These are phyloP conservation scores for Venturia aucupariae DNA, from an alignment of 2,329 filamentous ascomycete genomes.

Conservation along the genomic window DNA sequence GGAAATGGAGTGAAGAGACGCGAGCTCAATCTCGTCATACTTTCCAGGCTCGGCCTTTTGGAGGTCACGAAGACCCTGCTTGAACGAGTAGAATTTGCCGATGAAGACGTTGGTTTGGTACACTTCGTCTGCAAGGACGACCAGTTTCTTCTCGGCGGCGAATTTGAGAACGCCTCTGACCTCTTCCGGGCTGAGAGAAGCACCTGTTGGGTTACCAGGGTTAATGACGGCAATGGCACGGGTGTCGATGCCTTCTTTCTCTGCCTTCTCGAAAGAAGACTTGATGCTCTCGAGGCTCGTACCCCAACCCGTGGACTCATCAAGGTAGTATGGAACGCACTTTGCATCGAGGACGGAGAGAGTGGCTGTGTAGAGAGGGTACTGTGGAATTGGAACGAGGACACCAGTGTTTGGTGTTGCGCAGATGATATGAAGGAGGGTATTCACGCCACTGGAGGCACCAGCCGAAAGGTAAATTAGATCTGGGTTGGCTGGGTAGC, in stretches of 20 bases:
- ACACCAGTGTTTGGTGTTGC: slow-evolving; percentile 67
- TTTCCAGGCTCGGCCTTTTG: slow-evolving; percentile 59
- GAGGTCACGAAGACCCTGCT: slow-evolving; percentile 71
- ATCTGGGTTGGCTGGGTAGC: slow-evolving; percentile 69
- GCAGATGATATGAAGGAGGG: slow-evolving; percentile 83
- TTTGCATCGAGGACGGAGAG: slow-evolving; percentile 75
- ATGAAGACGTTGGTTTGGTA: slow-evolving; percentile 99
- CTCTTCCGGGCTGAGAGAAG: slow-evolving; percentile 68
- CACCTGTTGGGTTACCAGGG: slow-evolving; percentile 93
- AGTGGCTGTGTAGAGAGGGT: slow-evolving; percentile 93
- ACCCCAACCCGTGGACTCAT: slow-evolving; percentile 79
- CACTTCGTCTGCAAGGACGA: slow-evolving; percentile 91
- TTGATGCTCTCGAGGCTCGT: slow-evolving; percentile 76
- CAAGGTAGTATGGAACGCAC: slow-evolving; percentile 87
- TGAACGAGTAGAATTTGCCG: slow-evolving; percentile 93
- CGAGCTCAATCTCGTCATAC: slow-evolving; percentile 81
- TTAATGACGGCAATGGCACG: slow-evolving; percentile 96
- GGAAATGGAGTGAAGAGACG: slow-evolving; percentile 83
- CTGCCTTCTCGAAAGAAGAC: slow-evolving; percentile 62
- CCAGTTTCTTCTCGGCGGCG: slow-evolving; percentile 73
- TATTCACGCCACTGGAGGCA: slow-evolving; percentile 91
- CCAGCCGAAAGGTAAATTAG: slow-evolving; percentile 87
- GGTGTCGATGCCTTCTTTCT: slow-evolving; percentile 70
- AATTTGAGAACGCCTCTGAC: slow-evolving; percentile 80
- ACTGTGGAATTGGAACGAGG: slow-evolving; percentile 92